A percentile compares a stretch with the other conserved stretches of the same genome.
Evolutionary conservation across 116 monocot genomes (phyloP).

Genomic region (Zostera marina): DNA sequence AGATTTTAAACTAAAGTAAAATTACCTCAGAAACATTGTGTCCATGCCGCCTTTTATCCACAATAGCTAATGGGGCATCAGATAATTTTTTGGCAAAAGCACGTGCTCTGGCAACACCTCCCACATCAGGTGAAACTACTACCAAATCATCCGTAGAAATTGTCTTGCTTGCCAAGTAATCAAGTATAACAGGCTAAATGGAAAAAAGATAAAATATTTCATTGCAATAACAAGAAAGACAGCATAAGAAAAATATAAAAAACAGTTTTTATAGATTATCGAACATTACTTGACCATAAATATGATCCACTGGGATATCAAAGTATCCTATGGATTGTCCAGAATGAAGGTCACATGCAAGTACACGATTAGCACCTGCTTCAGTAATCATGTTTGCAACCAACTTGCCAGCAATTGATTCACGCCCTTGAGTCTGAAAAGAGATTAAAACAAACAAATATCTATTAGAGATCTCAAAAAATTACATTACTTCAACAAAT

Average conservation of each 20-base stretch:
- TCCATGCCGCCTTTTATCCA: conserved; percentile 90
- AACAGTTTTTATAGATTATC: not conserved
- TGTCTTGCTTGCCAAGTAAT: conserved; percentile 95
- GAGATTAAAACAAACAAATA: not conserved
- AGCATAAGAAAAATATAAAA: not conserved
- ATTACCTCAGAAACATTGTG: conserved; percentile 97
- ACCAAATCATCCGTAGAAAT: conserved; percentile 85
- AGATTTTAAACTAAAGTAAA: not conserved
- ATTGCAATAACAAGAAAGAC: not conserved
- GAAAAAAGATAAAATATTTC: conserved; percentile 1
- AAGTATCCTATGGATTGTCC: conserved; percentile 98
- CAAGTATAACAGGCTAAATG: conserved; percentile 84
- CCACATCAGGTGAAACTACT: conserved; percentile 97
- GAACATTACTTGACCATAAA: conserved; percentile 71
- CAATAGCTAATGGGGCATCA: conserved; percentile 96
- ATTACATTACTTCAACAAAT: not conserved
- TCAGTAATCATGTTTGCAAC: conserved; percentile 95
- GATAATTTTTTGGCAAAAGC: conserved; percentile 98
- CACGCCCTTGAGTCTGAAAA: conserved; percentile 86
- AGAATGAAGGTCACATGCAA: conserved; percentile 96
- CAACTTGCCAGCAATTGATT: conserved; percentile 94
- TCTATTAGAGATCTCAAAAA: not conserved
- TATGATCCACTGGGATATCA: conserved; percentile 92
- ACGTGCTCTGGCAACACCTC: conserved; percentile 92
- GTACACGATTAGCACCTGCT: conserved; percentile 92